Percentiles rank a stretch among this genome's conserved stretches.
Conservation (phyloP, 2,329 filamentous ascomycete genomes). For the Aspergillus brunneoviolaceus region DNA sequence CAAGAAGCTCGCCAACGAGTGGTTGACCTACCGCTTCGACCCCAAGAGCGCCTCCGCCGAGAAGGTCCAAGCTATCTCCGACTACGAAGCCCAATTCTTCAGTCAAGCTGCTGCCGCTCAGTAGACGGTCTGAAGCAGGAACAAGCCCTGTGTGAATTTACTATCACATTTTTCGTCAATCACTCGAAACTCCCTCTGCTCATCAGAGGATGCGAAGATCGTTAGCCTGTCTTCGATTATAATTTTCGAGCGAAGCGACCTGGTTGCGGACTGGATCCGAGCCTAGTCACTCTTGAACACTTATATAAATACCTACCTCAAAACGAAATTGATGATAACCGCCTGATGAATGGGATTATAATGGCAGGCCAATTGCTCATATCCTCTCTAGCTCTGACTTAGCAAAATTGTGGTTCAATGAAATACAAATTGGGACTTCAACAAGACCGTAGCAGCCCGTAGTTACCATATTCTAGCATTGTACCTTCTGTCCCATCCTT, state of each 20-base stretch:
- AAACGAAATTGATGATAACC: slow-evolving; percentile 30
- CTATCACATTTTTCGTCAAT: neutral
- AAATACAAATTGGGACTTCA: neutral
- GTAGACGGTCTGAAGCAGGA: neutral
- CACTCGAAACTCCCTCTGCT: neutral
- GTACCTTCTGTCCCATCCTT: too few relatives aligned
- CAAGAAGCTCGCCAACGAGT: slow-evolving; percentile 73
- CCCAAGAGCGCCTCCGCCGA: slow-evolving; percentile 61
- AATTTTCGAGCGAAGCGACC: slow-evolving; percentile 12
- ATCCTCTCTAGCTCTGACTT: slow-evolving; percentile 2
- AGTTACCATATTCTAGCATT: neutral
- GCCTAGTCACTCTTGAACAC: neutral
- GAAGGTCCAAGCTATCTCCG: slow-evolving; percentile 53
- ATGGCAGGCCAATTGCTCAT: slow-evolving; percentile 19
- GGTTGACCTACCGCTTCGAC: slow-evolving; percentile 82
- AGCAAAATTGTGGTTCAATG: slow-evolving; percentile 13
- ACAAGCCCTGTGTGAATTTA: neutral
- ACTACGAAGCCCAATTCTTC: slow-evolving; percentile 43
- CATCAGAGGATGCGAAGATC: neutral
- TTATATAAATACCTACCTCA: slow-evolving; percentile 4
- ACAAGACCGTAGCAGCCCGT: neutral
- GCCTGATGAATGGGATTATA: slow-evolving; percentile 22
- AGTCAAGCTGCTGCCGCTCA: neutral
- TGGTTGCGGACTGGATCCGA: slow-evolving; percentile 2
- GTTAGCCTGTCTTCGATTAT: neutral